These are phyloP conservation scores for Colletotrichum eleusines DNA, from an alignment of 2,329 filamentous ascomycete species.

Conservation along the genomic window DNA sequence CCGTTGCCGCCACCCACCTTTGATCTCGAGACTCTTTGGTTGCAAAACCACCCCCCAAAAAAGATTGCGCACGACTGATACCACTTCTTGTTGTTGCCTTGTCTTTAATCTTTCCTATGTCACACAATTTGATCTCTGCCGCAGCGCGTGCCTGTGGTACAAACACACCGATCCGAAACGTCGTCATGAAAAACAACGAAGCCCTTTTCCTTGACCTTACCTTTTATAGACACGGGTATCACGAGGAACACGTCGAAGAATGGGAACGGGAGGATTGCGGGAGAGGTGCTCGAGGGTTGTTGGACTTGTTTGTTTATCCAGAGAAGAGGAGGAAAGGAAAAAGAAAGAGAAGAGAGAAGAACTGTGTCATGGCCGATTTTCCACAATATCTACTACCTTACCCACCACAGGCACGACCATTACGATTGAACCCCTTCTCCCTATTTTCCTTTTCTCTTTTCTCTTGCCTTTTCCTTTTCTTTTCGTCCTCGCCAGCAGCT, in stretches of 20 bases:
- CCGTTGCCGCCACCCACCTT: background rate
- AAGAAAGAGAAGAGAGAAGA: background rate
- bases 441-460: background rate
- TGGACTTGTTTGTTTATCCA: conserved; percentile 7
- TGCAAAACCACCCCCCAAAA: background rate
- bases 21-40: conserved; percentile 11
- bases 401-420: background rate
- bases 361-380: conserved; percentile 27
- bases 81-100: conserved; percentile 21
- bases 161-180: conserved; percentile 10
- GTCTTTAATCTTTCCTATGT: conserved; percentile 38
- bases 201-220: conserved; percentile 1
- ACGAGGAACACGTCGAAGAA: conserved; percentile 26
- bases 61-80: conserved; percentile 36
- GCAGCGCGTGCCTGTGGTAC: conserved; percentile 34
- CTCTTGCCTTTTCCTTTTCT: no score
- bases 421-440: background rate
- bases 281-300: conserved; percentile 19
- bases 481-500: background rate
- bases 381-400: conserved; percentile 23
- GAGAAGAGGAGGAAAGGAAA: background rate
- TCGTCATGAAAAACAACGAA: conserved; percentile 37
- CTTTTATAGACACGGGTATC: conserved; percentile 34
- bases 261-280: background rate
- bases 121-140: conserved; percentile 20